Percentiles rank a stretch among this genome's conserved stretches.
These are phyloP conservation scores for Monosporascus sp. DNA, from an alignment of 2,329 filamentous ascomycete species.

Conservation along the genomic window DNA sequence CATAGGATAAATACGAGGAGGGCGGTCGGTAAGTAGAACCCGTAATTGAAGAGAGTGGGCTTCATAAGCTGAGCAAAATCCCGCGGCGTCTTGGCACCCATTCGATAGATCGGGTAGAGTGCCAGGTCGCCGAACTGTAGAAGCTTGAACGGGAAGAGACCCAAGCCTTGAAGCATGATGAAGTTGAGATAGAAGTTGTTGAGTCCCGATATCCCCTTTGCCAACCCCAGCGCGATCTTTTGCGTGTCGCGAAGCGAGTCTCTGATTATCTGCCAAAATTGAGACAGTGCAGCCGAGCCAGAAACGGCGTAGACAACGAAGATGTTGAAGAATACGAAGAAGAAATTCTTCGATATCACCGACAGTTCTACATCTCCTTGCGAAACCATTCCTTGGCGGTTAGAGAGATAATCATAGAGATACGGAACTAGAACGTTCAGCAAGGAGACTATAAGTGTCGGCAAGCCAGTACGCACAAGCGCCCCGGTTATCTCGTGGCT, in stretches of 20 bases:
- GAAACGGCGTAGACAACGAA: constrained; percentile 92
- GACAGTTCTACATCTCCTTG: constrained; percentile 92
- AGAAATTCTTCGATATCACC: constrained; percentile 96
- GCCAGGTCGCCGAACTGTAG: constrained; percentile 83
- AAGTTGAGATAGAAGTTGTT: constrained; percentile 88
- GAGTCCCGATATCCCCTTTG: constrained; percentile 66
- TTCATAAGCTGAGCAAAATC: constrained; percentile 78
- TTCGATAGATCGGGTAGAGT: constrained; percentile 73
- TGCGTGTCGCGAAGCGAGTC: constrained; percentile 75
- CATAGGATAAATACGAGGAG: constrained; percentile 93
- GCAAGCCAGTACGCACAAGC: constrained; percentile 80
- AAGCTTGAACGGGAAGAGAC: constrained; percentile 85
- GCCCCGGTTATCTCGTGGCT: constrained; percentile 65
- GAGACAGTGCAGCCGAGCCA: constrained; percentile 63
- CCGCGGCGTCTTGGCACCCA: constrained; percentile 79
- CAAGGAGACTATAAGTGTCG: constrained; percentile 78
- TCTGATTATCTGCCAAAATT: constrained; percentile 66
- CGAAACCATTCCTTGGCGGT: constrained; percentile 90
- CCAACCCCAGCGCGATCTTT: constrained; percentile 69
- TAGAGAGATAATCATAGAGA: constrained; percentile 88
- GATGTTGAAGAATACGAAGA: constrained; percentile 99
- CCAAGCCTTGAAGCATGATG: constrained; percentile 89
- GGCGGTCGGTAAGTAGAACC: constrained; percentile 89
- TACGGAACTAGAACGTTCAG: constrained; percentile 89
- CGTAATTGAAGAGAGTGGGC: constrained; percentile 88